Evolutionary conservation across 1,139 yeast genomes (phyloP), one percentile per base, ranked within the genome.

Genomic region (Starmera stellimalicola): DNA sequence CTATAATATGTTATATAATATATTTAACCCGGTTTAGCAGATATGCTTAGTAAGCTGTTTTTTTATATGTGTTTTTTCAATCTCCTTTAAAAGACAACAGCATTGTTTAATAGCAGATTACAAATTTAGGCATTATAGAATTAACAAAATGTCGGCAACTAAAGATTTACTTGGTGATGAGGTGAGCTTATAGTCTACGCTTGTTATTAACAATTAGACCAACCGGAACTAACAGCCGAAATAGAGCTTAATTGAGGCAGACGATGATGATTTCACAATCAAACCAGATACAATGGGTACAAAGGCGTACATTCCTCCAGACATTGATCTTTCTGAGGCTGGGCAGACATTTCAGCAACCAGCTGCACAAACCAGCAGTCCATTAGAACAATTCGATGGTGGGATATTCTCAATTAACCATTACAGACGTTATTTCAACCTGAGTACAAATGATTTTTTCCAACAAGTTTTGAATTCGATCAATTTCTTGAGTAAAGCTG

Each of bases 221-320:
- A 16, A 14, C 16, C 16, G 16, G 27, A 25, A 25, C 16, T 17
- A 25, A 25, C 16, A 17, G 27, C n/a, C n/a, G n/a, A n/a, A n/a
- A n/a, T 22, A 22, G 25, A 22, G 12, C 12, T 14, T 22, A 22
- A 22, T 22, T n/a, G 7, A 22, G 11, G 25, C 25, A 22, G 25
- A 45, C 29, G 50, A 48, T 27, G 42, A 42, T 29, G 44, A 46
- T 27, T 31, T 45, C 17, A 33, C 19, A 8, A 22, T 34, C 6
- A 31, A 34, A 26, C 39, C 39, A 8, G 43, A 38, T 33, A 37
- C 41, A 37, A 45, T 53, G 40, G 49, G 54, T n/a, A 40, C 54
- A 15, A 53, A 55, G 36, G 52, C 58, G 2, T 55, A 52, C 33
- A 44, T 51, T 7, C 60, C 60, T 7, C 54, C 58, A 7, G 60